Evolutionary conservation across 1,284 basidiomycete genomes (phyloP).

Genomic region (Cryptococcus sp.): DNA sequence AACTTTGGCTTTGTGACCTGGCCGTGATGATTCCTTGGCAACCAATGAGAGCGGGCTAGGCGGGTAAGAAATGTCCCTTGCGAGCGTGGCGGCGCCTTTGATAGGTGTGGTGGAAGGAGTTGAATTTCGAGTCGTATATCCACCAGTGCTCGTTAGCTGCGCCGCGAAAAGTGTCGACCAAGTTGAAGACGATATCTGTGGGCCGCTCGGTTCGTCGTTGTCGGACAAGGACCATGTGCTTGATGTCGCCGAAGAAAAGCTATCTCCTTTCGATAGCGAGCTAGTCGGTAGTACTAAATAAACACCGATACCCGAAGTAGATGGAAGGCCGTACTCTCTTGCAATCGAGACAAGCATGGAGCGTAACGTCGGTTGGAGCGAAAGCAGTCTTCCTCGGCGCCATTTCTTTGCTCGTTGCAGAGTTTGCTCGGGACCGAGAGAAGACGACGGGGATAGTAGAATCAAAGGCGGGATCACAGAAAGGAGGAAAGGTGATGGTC

Average conservation of each 20-base stretch:
- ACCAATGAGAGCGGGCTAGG: conserved; percentile 26
- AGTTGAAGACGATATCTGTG: conserved; percentile 35
- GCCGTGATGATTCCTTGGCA: conserved; percentile 6
- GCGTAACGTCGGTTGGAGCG: conserved; percentile 46
- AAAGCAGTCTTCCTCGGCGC: conserved; percentile 45
- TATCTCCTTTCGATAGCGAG: conserved; percentile 5
- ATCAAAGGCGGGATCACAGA: conserved; percentile 44
- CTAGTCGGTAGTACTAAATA: conserved; percentile 32
- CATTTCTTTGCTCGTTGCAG: conserved; percentile 29
- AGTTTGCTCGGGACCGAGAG: conserved; percentile 7
- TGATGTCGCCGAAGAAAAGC: conserved; percentile 13
- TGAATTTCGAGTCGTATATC: conserved; percentile 15
- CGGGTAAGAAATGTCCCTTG: conserved; percentile 15
- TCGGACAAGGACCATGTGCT: conserved; percentile 12
- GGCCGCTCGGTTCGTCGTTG: conserved; percentile 33
- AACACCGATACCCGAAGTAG: conserved; percentile 41
- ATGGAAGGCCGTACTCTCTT: conserved; percentile 50
- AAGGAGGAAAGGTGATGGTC: conserved; percentile 30
- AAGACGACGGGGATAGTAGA: conserved; percentile 24
- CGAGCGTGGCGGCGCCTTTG: conserved; percentile 10
- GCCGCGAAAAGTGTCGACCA: conserved; percentile 42
- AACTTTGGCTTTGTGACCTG: conserved; percentile 5
- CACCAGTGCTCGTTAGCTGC: conserved; percentile 12
- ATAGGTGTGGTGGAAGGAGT: conserved; percentile 31
- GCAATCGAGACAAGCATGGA: conserved; percentile 50